A percentile compares a stretch with the other conserved stretches of the same genome.
phyloP scores from a whole-genome alignment of 2,329 filamentous ascomycete genomes.

The Calonectria leucothoes region DNA sequence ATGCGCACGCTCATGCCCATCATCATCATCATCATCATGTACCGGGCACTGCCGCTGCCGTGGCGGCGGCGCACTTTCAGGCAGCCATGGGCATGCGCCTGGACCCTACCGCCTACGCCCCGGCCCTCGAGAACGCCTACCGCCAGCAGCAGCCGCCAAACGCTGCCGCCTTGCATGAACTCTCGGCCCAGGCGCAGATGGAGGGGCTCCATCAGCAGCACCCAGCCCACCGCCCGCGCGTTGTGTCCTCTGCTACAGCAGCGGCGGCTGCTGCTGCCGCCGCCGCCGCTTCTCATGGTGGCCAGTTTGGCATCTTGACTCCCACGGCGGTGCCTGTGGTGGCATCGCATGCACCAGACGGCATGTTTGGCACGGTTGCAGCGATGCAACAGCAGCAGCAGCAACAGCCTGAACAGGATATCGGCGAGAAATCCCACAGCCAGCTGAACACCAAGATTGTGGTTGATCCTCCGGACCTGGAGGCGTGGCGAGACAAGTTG shows the following conservation, averaged over 20 bases:
- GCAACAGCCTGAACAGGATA: constrained; percentile 1
- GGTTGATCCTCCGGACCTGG: constrained; percentile 74
- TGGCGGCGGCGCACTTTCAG: constrained; percentile 27
- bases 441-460: constrained; percentile 69
- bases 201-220: constrained; percentile 12
- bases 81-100: constrained; percentile 29
- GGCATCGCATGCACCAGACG: constrained; percentile 15
- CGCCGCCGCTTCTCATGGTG: constrained; percentile 25
- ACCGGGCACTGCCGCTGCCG: neutral
- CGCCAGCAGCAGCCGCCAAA: constrained; percentile 7
- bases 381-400: constrained; percentile 1
- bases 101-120: constrained; percentile 27
- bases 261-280: constrained; percentile 1
- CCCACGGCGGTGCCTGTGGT: constrained; percentile 41
- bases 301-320: constrained; percentile 61
- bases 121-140: constrained; percentile 33
- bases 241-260: neutral
- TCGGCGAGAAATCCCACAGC: constrained; percentile 53
- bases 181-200: constrained; percentile 6
- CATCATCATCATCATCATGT: neutral
- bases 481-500: constrained; percentile 76
- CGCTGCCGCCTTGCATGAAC: neutral
- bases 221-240: neutral
- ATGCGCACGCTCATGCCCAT: neutral
- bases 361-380: constrained; percentile 9